Conservation (phyloP, 2,329 filamentous ascomycete species). For the Exophiala lecanii-corni region DNA sequence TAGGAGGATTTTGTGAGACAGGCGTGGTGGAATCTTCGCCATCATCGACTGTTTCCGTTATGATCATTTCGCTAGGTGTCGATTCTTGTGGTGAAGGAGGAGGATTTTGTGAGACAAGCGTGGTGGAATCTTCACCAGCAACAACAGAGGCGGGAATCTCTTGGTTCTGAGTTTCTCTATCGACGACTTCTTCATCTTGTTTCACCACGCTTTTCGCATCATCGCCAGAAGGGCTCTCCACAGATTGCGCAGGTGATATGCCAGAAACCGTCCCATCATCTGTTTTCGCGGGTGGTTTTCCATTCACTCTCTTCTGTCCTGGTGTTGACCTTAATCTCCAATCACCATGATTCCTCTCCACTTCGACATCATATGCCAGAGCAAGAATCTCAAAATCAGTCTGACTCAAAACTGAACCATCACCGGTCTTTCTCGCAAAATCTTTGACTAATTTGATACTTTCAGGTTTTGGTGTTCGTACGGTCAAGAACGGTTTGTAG, state of each 20-base stretch:
- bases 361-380: slow-evolving; percentile 89
- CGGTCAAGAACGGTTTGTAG: slow-evolving; percentile 75
- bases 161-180: neutral
- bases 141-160: neutral
- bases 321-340: slow-evolving; percentile 77
- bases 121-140: neutral
- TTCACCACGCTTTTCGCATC: slow-evolving; percentile 19
- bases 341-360: slow-evolving; percentile 82
- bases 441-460: slow-evolving; percentile 76
- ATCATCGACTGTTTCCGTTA: neutral
- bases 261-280: slow-evolving; percentile 25
- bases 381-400: slow-evolving; percentile 88
- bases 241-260: slow-evolving; percentile 12
- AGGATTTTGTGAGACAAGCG: neutral
- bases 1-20: neutral
- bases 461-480: slow-evolving; percentile 67
- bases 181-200: slow-evolving; percentile 19
- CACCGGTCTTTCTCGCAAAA: slow-evolving; percentile 85
- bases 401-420: slow-evolving; percentile 78
- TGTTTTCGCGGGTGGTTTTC: slow-evolving; percentile 51
- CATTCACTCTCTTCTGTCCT: slow-evolving; percentile 73
- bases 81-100: neutral
- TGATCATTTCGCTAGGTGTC: neutral
- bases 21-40: neutral
- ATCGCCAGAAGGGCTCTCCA: slow-evolving; percentile 15